Evolutionary conservation across 768 basidiomycete species (phyloP).

Genomic region (Suillus variegatus): DNA sequence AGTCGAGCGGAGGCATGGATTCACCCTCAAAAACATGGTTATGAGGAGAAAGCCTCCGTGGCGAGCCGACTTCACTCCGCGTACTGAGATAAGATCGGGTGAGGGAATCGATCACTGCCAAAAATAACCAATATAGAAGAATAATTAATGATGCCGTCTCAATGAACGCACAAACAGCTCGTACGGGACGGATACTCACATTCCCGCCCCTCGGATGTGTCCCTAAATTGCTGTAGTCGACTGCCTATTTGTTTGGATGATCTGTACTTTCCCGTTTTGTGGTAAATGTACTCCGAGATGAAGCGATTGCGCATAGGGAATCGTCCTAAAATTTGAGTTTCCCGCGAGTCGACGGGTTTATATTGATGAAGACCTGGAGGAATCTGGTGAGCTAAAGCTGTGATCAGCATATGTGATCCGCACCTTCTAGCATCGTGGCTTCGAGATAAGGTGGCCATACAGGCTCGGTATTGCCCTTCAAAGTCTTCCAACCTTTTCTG

Average conservation of each 20-base stretch:
- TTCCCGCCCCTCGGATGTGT: conserved; percentile 71
- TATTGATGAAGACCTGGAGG: conserved; percentile 67
- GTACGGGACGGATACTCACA: conserved; percentile 44
- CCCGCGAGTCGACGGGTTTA: conserved; percentile 69
- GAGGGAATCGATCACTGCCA: conserved; percentile 37
- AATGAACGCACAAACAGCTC: conserved; percentile 22
- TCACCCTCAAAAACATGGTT: conserved; percentile 14
- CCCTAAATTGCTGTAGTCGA: conserved; percentile 75
- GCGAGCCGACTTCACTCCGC: conserved; percentile 24
- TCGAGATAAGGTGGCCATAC: conserved; percentile 84
- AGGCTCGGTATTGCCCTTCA: conserved; percentile 64
- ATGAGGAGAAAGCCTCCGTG: conserved; percentile 19
- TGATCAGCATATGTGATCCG: conserved; percentile 16
- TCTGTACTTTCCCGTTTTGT: conserved; percentile 66
- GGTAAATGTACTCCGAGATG: conserved; percentile 75
- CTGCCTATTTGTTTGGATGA: conserved; percentile 82
- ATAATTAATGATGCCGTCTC: conserved; percentile 27
- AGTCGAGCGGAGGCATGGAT: conserved; percentile 19
- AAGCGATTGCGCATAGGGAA: conserved; percentile 81
- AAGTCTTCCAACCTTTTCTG: conserved; percentile 76
- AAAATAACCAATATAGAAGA: conserved; percentile 31
- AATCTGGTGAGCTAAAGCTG: conserved; percentile 19
- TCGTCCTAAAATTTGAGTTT: conserved; percentile 70
- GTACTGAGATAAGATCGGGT: conserved; percentile 33
- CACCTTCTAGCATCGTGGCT: conserved; percentile 76